Evolutionary conservation across 2,329 filamentous ascomycete genomes (phyloP).

Genomic region (Microsporum audouinii): DNA sequence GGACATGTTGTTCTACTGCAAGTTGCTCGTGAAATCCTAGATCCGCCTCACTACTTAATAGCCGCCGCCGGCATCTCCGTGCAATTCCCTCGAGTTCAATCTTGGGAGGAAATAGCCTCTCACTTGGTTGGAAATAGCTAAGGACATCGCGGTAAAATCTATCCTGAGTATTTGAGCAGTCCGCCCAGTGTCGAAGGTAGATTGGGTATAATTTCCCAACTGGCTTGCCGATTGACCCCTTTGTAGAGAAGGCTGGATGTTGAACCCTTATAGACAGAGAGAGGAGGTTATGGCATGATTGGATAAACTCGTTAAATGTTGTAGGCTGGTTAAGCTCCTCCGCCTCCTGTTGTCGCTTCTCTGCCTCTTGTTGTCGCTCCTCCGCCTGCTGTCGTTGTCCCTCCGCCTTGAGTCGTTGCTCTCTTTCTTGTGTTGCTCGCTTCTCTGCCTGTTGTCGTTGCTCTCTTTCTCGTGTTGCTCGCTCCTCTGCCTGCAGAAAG

Average conservation of each 20-base stretch:
- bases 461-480: background rate
- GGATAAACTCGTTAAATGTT: constrained; percentile 2
- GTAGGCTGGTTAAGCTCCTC: background rate
- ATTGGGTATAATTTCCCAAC: background rate
- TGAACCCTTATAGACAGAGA: background rate
- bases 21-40: constrained; percentile 17
- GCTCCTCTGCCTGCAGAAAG: background rate
- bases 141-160: background rate
- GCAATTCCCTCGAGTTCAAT: background rate
- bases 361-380: background rate
- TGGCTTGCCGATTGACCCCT: constrained; percentile 1
- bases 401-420: too few relatives aligned
- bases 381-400: background rate
- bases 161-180: background rate
- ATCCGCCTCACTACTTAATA: constrained; percentile 17
- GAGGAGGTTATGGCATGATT: background rate
- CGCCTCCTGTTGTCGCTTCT: background rate
- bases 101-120: background rate
- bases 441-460: background rate
- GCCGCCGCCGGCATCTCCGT: constrained; percentile 1
- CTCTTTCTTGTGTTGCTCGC: background rate
- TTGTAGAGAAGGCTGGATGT: background rate
- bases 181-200: background rate
- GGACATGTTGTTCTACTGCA: constrained; percentile 18
- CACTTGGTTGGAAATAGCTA: background rate